Percentiles rank a stretch among this genome's conserved stretches.
Conservation (phyloP, 1,139 yeast species). For the Sporopachydermia cereana region DNA sequence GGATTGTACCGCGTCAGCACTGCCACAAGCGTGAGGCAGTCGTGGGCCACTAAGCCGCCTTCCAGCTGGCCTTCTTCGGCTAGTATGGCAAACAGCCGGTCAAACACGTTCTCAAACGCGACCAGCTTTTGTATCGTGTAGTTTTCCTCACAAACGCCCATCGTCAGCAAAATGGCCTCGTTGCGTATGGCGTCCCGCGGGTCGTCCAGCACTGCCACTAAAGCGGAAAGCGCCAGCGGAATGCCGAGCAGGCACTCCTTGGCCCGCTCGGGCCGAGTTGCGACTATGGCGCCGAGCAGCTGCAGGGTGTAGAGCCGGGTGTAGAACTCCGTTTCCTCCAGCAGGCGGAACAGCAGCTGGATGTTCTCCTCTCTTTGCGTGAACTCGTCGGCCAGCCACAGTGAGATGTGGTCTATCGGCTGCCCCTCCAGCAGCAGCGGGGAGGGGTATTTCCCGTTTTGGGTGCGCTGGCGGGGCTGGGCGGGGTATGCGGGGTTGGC, state of each 20-base stretch:
- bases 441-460: slow-evolving; percentile 73
- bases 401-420: slow-evolving; percentile 68
- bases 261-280: slow-evolving; percentile 63
- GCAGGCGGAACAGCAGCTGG: slow-evolving; percentile 42
- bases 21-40: slow-evolving; percentile 65
- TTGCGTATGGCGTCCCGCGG: slow-evolving; percentile 81
- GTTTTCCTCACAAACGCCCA: slow-evolving; percentile 73
- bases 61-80: slow-evolving; percentile 83
- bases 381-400: slow-evolving; percentile 93
- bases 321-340: slow-evolving; percentile 58
- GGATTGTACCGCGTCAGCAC: slow-evolving; percentile 73
- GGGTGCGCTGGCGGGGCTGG: slow-evolving; percentile 40
- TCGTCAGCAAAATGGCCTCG: slow-evolving; percentile 72
- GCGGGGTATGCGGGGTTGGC: slow-evolving; percentile 19
- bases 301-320: slow-evolving; percentile 73
- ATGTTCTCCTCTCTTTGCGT: slow-evolving; percentile 55
- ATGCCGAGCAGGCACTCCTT: slow-evolving; percentile 62
- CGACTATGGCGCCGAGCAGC: slow-evolving; percentile 69
- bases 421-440: slow-evolving; percentile 52
- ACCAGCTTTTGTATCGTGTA: slow-evolving; percentile 84
- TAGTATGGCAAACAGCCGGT: slow-evolving; percentile 62
- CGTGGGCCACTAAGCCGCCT: slow-evolving; percentile 86
- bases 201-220: slow-evolving; percentile 63
- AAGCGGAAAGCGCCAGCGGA: slow-evolving; percentile 70
- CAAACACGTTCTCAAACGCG: slow-evolving; percentile 91